These are phyloP conservation scores for Leishmania major DNA, from an alignment of 208 protist species.

Conservation along the genomic window DNA sequence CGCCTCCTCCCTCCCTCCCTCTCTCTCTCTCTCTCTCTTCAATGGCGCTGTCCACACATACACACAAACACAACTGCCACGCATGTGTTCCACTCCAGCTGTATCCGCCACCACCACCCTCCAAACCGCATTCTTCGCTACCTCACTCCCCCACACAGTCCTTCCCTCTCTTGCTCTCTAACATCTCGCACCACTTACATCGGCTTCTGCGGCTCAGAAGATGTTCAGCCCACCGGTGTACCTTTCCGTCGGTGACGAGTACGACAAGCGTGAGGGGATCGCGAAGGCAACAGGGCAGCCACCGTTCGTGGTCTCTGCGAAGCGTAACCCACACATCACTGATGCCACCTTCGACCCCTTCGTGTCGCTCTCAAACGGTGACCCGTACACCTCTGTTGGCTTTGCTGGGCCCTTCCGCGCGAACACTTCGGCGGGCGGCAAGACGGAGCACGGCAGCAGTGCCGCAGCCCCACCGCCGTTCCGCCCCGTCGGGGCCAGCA, in stretches of 20 bases:
- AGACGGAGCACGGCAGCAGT: background rate
- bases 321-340: slow-evolving; percentile 72
- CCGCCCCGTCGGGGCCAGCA: slow-evolving; percentile 46
- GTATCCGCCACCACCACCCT: background rate
- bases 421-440: slow-evolving; percentile 1
- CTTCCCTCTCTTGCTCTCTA: background rate
- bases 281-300: slow-evolving; percentile 24
- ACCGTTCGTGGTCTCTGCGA: slow-evolving; percentile 75
- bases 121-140: background rate
- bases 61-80: background rate
- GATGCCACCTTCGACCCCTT: slow-evolving; percentile 77
- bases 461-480: slow-evolving; percentile 47
- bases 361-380: slow-evolving; percentile 71
- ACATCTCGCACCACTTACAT: background rate
- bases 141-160: background rate
- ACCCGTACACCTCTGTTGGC: slow-evolving; percentile 63
- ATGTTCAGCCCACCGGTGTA: slow-evolving; percentile 87
- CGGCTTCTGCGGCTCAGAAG: background rate
- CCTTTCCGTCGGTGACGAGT: slow-evolving; percentile 88
- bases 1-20: background rate
- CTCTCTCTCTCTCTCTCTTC: background rate
- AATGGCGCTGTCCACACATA: background rate
- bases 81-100: background rate
- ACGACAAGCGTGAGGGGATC: slow-evolving; percentile 71
- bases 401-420: slow-evolving; percentile 55